These are phyloP conservation scores for Chaetomiaceae sp. DNA, from an alignment of 2,329 filamentous ascomycete genomes.

Conservation along the genomic window DNA sequence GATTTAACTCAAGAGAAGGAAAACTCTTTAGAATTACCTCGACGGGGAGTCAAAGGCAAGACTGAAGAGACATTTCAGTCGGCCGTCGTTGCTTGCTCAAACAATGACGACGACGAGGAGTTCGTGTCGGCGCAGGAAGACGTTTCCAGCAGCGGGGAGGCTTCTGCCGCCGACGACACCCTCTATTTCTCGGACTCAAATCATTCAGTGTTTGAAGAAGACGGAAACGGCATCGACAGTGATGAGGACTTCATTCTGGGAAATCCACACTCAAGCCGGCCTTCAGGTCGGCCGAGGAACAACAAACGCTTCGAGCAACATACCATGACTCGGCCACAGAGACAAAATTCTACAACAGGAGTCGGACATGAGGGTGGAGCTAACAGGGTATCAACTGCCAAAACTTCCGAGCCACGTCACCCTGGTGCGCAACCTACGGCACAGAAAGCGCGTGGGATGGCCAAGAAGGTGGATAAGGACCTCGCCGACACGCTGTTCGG, in stretches of 20 bases:
- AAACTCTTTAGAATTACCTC: not conserved
- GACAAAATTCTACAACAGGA: not conserved
- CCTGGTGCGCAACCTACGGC: not conserved
- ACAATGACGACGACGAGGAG: slow-evolving; percentile 13
- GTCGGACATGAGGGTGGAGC: not conserved
- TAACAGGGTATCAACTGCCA: not conserved
- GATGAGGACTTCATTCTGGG: not conserved
- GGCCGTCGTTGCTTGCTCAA: not conserved
- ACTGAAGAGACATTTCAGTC: too few relatives aligned
- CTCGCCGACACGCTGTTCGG: slow-evolving; percentile 18
- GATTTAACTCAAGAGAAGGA: not conserved
- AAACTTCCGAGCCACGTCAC: not conserved
- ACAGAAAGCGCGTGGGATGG: not conserved
- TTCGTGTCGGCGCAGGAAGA: slow-evolving; percentile 21
- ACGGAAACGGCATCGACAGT: slow-evolving; percentile 1
- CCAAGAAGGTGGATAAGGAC: slow-evolving; percentile 3
- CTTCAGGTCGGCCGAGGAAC: not conserved
- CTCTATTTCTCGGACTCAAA: slow-evolving; percentile 14
- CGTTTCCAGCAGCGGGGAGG: slow-evolving; percentile 20
- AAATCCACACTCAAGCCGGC: slow-evolving; percentile 5
- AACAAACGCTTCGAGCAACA: not conserved
- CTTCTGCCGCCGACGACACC: slow-evolving; percentile 17
- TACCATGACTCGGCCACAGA: not conserved
- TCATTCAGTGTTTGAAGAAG: slow-evolving; percentile 11
- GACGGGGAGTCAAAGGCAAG: too few relatives aligned